Percentiles rank a stretch among this genome's conserved stretches.
Conservation (phyloP, 768 basidiomycete genomes). For the Tylopilus sp. region DNA sequence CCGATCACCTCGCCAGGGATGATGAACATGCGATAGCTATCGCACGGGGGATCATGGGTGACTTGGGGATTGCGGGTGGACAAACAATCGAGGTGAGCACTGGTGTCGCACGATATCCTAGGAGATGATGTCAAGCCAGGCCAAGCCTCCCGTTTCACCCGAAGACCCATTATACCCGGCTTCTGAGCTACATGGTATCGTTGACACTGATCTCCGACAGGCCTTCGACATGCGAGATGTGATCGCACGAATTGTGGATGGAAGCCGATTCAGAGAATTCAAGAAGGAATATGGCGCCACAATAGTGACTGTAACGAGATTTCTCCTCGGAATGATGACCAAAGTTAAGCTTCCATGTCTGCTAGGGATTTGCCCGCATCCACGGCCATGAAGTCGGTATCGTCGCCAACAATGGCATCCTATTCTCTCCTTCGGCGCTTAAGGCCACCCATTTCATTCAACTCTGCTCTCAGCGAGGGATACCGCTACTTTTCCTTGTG, state of each 20-base stretch:
- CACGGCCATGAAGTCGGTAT: slow-evolving; percentile 91
- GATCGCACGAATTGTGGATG: slow-evolving; percentile 88
- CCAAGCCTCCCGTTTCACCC: slow-evolving; percentile 54
- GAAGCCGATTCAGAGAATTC: slow-evolving; percentile 90
- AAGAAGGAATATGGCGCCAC: slow-evolving; percentile 94
- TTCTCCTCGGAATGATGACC: background rate
- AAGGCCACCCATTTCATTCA: slow-evolving; percentile 97
- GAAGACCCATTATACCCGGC: slow-evolving; percentile 78
- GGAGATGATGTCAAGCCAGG: slow-evolving; percentile 9
- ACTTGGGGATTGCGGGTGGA: slow-evolving; percentile 65
- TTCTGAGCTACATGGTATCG: slow-evolving; percentile 84
- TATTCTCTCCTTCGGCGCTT: slow-evolving; percentile 89
- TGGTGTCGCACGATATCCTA: slow-evolving; percentile 16
- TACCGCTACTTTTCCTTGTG: slow-evolving; percentile 89
- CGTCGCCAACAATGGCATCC: slow-evolving; percentile 90
- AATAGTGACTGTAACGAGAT: slow-evolving; percentile 69
- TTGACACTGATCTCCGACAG: slow-evolving; percentile 85
- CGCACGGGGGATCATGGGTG: slow-evolving; percentile 72
- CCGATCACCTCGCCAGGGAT: slow-evolving; percentile 81
- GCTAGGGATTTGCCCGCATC: slow-evolving; percentile 80
- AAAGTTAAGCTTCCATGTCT: slow-evolving; percentile 7
- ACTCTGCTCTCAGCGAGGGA: slow-evolving; percentile 85
- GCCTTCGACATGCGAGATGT: slow-evolving; percentile 93
- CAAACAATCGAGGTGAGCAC: slow-evolving; percentile 45
- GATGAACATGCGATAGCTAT: slow-evolving; percentile 85